Evolutionary conservation across 345 rosid species (phyloP).

Genomic region (Gossypium ekmanianum): DNA sequence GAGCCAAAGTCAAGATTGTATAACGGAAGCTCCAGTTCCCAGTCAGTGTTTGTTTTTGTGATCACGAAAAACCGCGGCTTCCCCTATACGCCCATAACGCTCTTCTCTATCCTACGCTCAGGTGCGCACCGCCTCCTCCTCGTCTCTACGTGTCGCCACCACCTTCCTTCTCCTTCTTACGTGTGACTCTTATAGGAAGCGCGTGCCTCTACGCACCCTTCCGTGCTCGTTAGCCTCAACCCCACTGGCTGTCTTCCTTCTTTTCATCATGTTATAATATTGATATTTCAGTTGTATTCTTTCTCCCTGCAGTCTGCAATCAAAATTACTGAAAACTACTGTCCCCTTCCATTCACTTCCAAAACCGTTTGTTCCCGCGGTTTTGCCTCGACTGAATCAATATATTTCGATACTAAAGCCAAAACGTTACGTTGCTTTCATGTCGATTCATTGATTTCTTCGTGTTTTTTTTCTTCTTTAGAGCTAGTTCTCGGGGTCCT

Average conservation of each 20-base stretch:
- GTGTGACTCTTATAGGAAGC: not conserved
- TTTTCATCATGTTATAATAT: not conserved
- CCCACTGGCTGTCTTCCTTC: not conserved
- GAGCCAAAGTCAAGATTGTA: not conserved
- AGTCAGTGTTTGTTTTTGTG: not conserved
- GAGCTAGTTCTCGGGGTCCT: not conserved
- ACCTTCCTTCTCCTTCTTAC: not conserved
- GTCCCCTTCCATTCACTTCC: not conserved
- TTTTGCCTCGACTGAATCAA: not conserved
- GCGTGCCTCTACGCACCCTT: not conserved
- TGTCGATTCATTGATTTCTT: constrained; percentile 2
- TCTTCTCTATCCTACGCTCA: not conserved
- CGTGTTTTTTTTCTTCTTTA: not conserved
- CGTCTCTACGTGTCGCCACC: not conserved
- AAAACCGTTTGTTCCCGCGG: not conserved
- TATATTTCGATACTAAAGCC: not conserved
- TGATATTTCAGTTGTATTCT: not conserved
- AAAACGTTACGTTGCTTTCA: not conserved
- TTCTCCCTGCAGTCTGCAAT: not conserved
- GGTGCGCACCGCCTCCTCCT: not conserved
- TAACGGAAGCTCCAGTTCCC: not conserved
- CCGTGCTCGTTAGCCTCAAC: not conserved
- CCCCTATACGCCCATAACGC: not conserved
- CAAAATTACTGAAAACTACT: not conserved
- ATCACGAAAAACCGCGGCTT: not conserved